These are phyloP conservation scores for Nematodospora anomalae DNA, from an alignment of 1,139 yeast genomes.

Conservation along the genomic window DNA sequence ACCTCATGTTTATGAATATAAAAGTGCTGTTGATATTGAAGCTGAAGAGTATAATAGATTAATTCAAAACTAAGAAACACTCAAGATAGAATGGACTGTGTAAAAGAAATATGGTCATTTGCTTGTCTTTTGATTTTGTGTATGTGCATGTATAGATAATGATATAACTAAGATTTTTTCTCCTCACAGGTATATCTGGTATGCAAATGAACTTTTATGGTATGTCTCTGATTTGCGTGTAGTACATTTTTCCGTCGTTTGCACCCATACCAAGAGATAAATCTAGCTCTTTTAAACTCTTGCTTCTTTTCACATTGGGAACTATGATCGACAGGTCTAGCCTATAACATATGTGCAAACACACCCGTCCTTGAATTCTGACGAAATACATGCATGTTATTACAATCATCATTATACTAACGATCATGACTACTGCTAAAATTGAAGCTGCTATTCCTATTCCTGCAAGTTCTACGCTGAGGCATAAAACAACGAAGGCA, in stretches of 20 bases:
- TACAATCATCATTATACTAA: background rate
- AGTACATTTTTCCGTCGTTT: too few species aligned
- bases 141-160: background rate
- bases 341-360: background rate
- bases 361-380: background rate
- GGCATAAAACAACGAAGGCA: background rate
- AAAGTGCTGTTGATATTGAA: slow-evolving; percentile 15
- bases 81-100: slow-evolving; percentile 1
- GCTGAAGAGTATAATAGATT: slow-evolving; percentile 14
- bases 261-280: too few species aligned
- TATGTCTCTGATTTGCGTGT: too few species aligned
- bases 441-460: too few species aligned
- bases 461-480: background rate
- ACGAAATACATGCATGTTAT: background rate
- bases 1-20: slow-evolving; percentile 14
- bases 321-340: background rate
- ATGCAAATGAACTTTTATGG: slow-evolving; percentile 4
- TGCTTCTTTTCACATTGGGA: background rate
- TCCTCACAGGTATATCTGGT: slow-evolving; percentile 2
- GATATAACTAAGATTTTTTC: background rate
- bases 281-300: too few species aligned
- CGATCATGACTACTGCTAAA: background rate
- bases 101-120: too few species aligned
- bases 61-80: slow-evolving; percentile 6
- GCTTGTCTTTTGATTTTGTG: background rate